These are phyloP conservation scores for Echria macrotheca DNA, from an alignment of 495 filamentous ascomycete genomes.

Conservation along the genomic window DNA sequence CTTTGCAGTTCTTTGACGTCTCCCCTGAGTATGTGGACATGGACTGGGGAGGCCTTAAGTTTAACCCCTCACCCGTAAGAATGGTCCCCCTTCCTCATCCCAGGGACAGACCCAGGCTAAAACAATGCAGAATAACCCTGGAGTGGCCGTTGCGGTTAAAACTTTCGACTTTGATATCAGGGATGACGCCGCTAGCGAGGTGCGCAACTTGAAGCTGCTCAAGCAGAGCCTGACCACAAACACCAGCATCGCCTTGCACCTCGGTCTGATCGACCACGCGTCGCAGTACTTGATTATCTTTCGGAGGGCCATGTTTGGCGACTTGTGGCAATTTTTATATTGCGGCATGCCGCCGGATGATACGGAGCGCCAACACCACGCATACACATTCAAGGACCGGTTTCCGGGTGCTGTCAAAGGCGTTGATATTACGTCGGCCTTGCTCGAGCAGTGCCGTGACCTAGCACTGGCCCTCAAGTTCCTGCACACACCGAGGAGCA, in stretches of 20 bases:
- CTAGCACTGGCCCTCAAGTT: constrained; percentile 5
- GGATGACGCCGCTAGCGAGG: background rate
- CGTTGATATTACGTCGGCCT: background rate
- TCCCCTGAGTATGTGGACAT: too few relatives aligned
- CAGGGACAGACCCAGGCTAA: too few relatives aligned
- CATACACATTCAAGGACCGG: constrained; percentile 1
- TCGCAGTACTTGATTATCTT: constrained; percentile 6
- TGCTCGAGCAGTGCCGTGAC: background rate
- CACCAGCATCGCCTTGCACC: constrained; percentile 3
- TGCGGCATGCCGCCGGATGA: background rate
- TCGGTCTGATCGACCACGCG: constrained; percentile 1
- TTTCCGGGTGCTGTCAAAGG: background rate
- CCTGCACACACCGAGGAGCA: background rate
- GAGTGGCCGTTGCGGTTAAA: background rate
- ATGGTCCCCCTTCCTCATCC: too few relatives aligned
- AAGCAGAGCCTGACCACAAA: constrained; percentile 1
- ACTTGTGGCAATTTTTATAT: constrained; percentile 9
- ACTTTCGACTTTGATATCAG: background rate
- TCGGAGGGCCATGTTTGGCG: constrained; percentile 1
- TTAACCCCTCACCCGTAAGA: too few relatives aligned
- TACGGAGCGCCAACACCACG: background rate
- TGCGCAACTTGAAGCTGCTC: constrained; percentile 4
- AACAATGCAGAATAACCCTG: too few relatives aligned
- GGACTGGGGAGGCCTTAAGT: too few relatives aligned
- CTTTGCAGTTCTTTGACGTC: too few relatives aligned